Base-by-base conservation (phyloP, 257 asterid species). In the Nicotiana attenuata region DNA sequence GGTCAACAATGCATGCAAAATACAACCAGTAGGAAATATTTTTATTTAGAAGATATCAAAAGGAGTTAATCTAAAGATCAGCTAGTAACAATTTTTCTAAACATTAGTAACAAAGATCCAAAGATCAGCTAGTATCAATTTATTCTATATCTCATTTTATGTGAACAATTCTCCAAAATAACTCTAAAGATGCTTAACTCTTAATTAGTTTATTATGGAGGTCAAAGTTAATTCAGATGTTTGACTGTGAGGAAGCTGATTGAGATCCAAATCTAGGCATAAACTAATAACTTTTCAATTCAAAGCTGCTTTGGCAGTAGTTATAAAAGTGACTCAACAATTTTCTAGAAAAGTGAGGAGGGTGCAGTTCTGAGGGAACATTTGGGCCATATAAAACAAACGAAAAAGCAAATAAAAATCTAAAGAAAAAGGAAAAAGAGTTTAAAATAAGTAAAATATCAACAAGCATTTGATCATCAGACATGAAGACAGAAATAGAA, bases 181-280 rank as follows among this genome's bases (percentile, higher is more conserved):
- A 8, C 10, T 38, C 47, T 38, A 38, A 38, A n/a, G 47, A 47
- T 71, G 35, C 59, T 22, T 45, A 22, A 71, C n/a, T 47, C 4
- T n/a, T 71, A 3, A 13, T 71, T 71, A 22, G 24, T n/a, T 3
- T 41, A 71, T n/a, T 71, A 56, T 47, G 45, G 2, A 45, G 22
- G 60, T 71, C 33, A 45, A 45, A 56, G 63, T 16, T 53, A 19
- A 14, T 47, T 45, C 10, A 47, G 35, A 71, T 71, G 22, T 71
- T 22, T 47, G 78, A 6, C 78, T 47, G 15, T 45, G 38, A 71
- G 57, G 38, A 71, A 71, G 20, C 38, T 22, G 11, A 47, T 15
- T 71, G 22, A 71, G 78, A 71, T 71, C 78, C 60, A 71, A 71
- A 71, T 71, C 60, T 22, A 71, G 60, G 78, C 33, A 71, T 71